phyloP scores from a whole-genome alignment of 1,284 basidiomycete species.

The Apiotrichum brassicae region DNA sequence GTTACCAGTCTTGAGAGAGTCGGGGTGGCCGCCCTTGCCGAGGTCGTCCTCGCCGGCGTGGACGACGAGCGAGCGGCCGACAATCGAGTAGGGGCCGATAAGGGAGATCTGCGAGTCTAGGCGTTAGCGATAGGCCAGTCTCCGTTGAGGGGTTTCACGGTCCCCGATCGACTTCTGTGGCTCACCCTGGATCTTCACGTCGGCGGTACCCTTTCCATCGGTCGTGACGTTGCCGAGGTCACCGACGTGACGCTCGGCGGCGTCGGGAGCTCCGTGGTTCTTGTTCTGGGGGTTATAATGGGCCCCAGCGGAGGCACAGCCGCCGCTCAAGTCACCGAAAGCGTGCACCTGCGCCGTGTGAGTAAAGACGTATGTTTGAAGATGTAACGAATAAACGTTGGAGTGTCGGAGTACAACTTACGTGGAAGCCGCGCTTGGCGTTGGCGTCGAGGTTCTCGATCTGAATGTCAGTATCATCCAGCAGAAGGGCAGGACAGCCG shows the following conservation, averaged over 20 bases:
- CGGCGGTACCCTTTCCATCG: constrained; percentile 57
- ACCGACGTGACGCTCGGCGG: constrained; percentile 61
- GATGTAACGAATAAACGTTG: no score
- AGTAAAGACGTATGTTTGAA: no score
- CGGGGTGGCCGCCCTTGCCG: constrained; percentile 59
- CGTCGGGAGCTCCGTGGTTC: constrained; percentile 58
- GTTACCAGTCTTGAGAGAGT: constrained; percentile 67
- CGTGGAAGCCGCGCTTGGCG: constrained; percentile 64
- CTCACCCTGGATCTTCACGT: constrained; percentile 52
- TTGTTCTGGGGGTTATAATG: constrained; percentile 69
- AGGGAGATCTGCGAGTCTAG: constrained; percentile 59
- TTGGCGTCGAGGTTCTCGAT: constrained; percentile 58
- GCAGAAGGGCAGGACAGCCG: not conserved
- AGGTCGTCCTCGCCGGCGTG: constrained; percentile 69
- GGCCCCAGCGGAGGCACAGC: constrained; percentile 63
- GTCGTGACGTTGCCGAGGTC: constrained; percentile 65
- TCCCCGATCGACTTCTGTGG: no score
- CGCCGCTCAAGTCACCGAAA: constrained; percentile 42
- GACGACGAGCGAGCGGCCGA: constrained; percentile 54
- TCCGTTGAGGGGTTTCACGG: not conserved
- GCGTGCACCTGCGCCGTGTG: no score
- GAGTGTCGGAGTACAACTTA: no score
- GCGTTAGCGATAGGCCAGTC: not conserved
- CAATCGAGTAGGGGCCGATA: constrained; percentile 61
- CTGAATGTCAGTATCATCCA: constrained; percentile 18